A percentile compares a stretch with the other conserved stretches of the same genome.
Evolutionary conservation across 163 green algal species (phyloP).

Genomic region (Coccomyxa subellipsoidea): DNA sequence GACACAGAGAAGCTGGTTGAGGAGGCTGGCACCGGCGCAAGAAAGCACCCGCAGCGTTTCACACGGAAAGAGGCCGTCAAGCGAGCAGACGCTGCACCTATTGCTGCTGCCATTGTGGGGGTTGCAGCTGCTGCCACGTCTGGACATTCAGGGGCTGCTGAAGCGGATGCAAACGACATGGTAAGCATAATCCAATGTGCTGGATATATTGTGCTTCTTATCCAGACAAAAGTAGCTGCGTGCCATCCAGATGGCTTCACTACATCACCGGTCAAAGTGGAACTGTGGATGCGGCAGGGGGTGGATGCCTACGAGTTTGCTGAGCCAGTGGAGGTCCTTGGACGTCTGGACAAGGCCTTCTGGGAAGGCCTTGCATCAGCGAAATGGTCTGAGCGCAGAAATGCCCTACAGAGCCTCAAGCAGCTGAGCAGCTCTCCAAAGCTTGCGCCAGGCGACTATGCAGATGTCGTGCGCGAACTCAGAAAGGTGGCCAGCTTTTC

Average conservation of each 20-base stretch:
- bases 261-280: no score
- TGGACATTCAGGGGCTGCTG: not conserved
- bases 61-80: slow-evolving; percentile 72
- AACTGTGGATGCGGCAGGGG: no score
- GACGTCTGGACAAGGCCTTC: slow-evolving; percentile 70
- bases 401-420: slow-evolving; percentile 71
- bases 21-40: slow-evolving; percentile 19
- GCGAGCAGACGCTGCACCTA: slow-evolving; percentile 28
- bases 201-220: no score
- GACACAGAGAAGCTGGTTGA: slow-evolving; percentile 75
- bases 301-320: slow-evolving; percentile 86
- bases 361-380: slow-evolving; percentile 76
- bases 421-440: slow-evolving; percentile 49
- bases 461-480: slow-evolving; percentile 52
- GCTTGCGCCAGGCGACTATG: slow-evolving; percentile 75
- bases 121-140: not conserved
- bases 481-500: slow-evolving; percentile 22
- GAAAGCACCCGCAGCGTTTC: slow-evolving; percentile 39
- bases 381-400: slow-evolving; percentile 91
- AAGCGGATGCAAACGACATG: slow-evolving; percentile 24
- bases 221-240: no score
- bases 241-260: no score
- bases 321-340: slow-evolving; percentile 78
- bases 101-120: slow-evolving; percentile 12
- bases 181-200: no score